Conservation (phyloP, 2,329 filamentous ascomycete species). For the Podosphaera leucotricha region DNA sequence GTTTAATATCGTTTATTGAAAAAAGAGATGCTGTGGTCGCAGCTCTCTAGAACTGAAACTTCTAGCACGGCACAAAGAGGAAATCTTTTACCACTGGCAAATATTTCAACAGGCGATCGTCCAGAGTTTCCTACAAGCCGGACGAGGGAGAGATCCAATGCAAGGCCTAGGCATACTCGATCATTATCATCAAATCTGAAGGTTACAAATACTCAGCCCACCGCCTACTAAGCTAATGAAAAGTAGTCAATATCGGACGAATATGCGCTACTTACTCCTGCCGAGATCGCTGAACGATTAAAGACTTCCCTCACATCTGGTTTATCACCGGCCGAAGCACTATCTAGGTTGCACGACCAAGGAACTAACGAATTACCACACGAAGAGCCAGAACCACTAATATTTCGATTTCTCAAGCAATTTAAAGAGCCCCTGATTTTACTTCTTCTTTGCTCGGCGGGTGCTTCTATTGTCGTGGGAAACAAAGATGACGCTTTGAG, state of each 20-base stretch:
- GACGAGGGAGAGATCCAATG: slow-evolving; percentile 9
- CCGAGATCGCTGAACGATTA: slow-evolving; percentile 55
- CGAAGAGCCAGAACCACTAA: slow-evolving; percentile 79
- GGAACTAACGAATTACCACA: slow-evolving; percentile 89
- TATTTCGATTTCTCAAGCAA: slow-evolving; percentile 86
- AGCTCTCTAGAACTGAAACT: slow-evolving; percentile 9
- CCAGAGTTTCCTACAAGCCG: slow-evolving; percentile 10
- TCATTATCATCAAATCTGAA: slow-evolving; percentile 15
- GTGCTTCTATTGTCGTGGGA: slow-evolving; percentile 69
- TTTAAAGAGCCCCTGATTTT: slow-evolving; percentile 92
- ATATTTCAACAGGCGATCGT: slow-evolving; percentile 8
- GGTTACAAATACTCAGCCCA: slow-evolving; percentile 5
- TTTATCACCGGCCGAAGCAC: slow-evolving; percentile 57
- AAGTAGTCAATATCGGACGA: slow-evolving; percentile 25
- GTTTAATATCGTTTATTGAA: slow-evolving; percentile 1
- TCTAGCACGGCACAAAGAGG: slow-evolving; percentile 8
- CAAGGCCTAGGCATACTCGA: slow-evolving; percentile 11
- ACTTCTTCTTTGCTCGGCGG: slow-evolving; percentile 71
- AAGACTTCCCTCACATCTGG: slow-evolving; percentile 67
- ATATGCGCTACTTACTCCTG: slow-evolving; percentile 43
- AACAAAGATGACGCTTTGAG: slow-evolving; percentile 90
- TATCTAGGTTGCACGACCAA: slow-evolving; percentile 54
- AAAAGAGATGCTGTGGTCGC: slow-evolving; percentile 14
- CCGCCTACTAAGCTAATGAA: slow-evolving; percentile 4
- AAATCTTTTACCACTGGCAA: slow-evolving; percentile 12